Percentiles rank a stretch among this genome's conserved stretches.
Conservation (phyloP, 192 early-diverging fungal genomes). For the Fimicolochytrium jonesii region DNA sequence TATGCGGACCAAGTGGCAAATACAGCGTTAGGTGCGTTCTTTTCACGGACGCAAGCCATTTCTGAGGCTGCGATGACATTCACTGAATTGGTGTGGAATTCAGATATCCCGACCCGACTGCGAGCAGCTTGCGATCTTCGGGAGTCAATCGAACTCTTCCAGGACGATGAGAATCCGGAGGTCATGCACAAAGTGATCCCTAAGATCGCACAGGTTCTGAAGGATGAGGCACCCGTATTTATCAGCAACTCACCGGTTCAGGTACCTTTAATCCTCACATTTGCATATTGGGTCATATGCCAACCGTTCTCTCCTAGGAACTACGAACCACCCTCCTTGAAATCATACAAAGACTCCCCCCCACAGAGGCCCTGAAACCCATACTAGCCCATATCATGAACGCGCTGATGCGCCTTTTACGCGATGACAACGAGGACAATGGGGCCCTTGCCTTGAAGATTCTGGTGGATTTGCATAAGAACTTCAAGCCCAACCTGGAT, state of each 20-base stretch:
- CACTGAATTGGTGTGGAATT: neutral
- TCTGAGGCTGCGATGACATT: neutral
- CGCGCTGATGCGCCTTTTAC: constrained; percentile 69
- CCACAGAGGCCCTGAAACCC: constrained; percentile 74
- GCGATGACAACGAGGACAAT: constrained; percentile 97
- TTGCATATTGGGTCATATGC: neutral
- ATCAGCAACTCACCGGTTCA: constrained; percentile 21
- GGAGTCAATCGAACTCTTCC: constrained; percentile 88
- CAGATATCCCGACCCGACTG: constrained; percentile 67
- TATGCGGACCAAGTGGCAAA: constrained; percentile 22
- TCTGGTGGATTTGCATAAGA: constrained; percentile 92
- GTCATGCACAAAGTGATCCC: constrained; percentile 78
- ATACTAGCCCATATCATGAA: constrained; percentile 76
- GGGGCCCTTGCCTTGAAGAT: constrained; percentile 89
- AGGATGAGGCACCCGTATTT: constrained; percentile 16
- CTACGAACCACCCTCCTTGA: constrained; percentile 83
- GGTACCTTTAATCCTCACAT: neutral
- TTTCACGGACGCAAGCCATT: neutral
- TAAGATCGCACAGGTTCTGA: constrained; percentile 71
- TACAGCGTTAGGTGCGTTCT: constrained; percentile 11
- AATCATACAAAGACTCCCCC: constrained; percentile 88
- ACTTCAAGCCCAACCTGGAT: constrained; percentile 76
- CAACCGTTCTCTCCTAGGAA: constrained; percentile 56
- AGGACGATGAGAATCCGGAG: constrained; percentile 76
- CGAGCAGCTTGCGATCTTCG: constrained; percentile 80